A percentile compares a stretch with the other conserved stretches of the same genome.
Conservation (phyloP, 2,329 filamentous ascomycete species). For the Fusarium sp. region DNA sequence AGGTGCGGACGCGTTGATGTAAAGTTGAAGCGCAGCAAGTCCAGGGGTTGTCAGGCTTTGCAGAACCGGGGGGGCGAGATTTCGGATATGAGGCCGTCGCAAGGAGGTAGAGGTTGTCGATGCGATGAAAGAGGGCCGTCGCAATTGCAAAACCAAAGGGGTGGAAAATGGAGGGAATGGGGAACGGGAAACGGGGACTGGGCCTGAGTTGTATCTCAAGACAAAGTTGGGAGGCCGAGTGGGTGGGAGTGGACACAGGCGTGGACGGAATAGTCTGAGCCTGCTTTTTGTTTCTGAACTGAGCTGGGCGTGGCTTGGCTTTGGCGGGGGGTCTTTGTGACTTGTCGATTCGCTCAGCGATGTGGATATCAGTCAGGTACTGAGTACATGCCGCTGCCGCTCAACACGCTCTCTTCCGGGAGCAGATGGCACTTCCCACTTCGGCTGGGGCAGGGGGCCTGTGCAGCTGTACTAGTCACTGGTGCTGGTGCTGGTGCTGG, state of each 20-base stretch:
- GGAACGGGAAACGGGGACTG: constrained; percentile 44
- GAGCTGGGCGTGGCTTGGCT: constrained; percentile 27
- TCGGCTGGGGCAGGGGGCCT: constrained; percentile 29
- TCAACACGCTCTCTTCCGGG: constrained; percentile 26
- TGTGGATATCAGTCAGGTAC: constrained; percentile 19
- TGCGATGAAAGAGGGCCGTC: constrained; percentile 42
- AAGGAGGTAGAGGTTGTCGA: constrained; percentile 22
- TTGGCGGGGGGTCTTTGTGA: constrained; percentile 29
- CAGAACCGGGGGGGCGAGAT: constrained; percentile 5
- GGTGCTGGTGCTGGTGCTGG: constrained; percentile 11
- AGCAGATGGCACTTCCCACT: constrained; percentile 43
- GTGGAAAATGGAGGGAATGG: constrained; percentile 38
- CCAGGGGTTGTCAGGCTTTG: constrained; percentile 24
- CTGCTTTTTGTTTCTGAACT: constrained; percentile 32
- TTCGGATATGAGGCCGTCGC: constrained; percentile 26
- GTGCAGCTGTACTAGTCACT: constrained; percentile 9
- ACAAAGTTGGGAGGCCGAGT: constrained; percentile 44
- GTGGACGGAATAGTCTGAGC: constrained; percentile 42
- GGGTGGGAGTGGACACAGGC: constrained; percentile 40
- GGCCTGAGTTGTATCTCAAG: constrained; percentile 47
- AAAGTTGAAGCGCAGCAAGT: constrained; percentile 14
- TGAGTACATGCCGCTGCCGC: constrained; percentile 11
- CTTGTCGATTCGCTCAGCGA: constrained; percentile 22
- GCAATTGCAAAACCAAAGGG: constrained; percentile 45
- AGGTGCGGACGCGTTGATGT: constrained; percentile 27